These are phyloP conservation scores for Rhizophora apiculata DNA, from an alignment of 345 rosid genomes.

Conservation along the genomic window DNA sequence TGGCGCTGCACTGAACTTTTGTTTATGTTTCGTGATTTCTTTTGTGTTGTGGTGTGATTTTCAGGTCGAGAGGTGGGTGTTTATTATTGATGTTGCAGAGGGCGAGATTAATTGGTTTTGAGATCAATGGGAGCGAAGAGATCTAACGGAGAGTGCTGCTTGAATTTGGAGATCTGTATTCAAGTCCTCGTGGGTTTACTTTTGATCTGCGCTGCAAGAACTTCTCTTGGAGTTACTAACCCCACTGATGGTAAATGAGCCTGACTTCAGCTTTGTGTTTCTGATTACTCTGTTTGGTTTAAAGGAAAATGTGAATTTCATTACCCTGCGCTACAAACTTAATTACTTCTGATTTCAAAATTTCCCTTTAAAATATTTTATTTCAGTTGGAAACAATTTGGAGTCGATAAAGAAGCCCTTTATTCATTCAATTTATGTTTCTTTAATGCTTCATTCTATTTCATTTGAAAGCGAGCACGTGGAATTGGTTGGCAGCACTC, in stretches of 20 bases:
- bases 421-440: no score
- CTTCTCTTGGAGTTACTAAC: constrained; percentile 60
- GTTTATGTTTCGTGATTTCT: no score
- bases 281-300: no score
- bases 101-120: constrained; percentile 25
- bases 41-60: constrained; percentile 8
- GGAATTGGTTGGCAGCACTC: constrained; percentile 1
- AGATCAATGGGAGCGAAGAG: constrained; percentile 53
- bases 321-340: no score
- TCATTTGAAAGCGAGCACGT: not conserved
- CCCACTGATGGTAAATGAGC: constrained; percentile 62
- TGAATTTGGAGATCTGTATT: constrained; percentile 45
- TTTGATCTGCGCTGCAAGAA: constrained; percentile 50
- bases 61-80: constrained; percentile 41
- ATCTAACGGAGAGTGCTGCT: constrained; percentile 38
- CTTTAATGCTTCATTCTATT: no score
- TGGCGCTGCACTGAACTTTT: no score
- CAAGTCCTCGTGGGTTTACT: constrained; percentile 42
- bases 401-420: no score
- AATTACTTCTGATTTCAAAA: no score
- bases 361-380: no score
- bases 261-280: not conserved
- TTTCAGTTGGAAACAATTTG: no score
- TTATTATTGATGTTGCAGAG: constrained; percentile 30
- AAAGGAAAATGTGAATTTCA: no score